Conservation (phyloP, 1,139 yeast genomes). For the Hyphopichia pseudoburtonii region DNA sequence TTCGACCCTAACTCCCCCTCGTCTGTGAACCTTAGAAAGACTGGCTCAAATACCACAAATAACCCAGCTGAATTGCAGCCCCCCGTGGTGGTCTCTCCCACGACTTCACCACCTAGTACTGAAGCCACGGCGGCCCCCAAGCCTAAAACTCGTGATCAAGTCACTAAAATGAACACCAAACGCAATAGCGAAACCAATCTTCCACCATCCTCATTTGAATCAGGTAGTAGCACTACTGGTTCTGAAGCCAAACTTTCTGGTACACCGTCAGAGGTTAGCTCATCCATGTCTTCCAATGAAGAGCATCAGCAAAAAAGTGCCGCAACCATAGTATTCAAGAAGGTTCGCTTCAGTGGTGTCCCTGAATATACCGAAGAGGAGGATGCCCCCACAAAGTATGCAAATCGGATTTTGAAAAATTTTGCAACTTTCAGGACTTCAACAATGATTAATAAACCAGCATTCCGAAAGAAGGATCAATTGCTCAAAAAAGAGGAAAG, state of each 20-base stretch:
- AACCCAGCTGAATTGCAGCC: not conserved
- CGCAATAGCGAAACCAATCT: slow-evolving; percentile 21
- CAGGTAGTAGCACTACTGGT: not conserved
- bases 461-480: slow-evolving; percentile 41
- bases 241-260: not conserved
- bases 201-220: not conserved
- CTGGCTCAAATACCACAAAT: slow-evolving; percentile 7
- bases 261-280: no score
- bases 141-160: slow-evolving; percentile 25
- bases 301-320: not conserved
- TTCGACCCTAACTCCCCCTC: slow-evolving; percentile 45
- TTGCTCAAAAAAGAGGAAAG: slow-evolving; percentile 54
- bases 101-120: slow-evolving; percentile 7
- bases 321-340: slow-evolving; percentile 28
- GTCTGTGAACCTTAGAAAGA: slow-evolving; percentile 23
- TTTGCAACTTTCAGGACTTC: slow-evolving; percentile 42
- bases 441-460: slow-evolving; percentile 16
- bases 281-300: slow-evolving; percentile 10
- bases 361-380: slow-evolving; percentile 53
- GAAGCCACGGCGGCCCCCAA: slow-evolving; percentile 5
- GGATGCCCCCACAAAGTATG: slow-evolving; percentile 53
- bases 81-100: slow-evolving; percentile 3
- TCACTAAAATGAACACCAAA: slow-evolving; percentile 34
- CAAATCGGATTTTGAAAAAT: slow-evolving; percentile 47
- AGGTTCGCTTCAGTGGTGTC: slow-evolving; percentile 54